Percentiles rank a stretch among this genome's conserved stretches.
Conservation (phyloP, 2,329 filamentous ascomycete genomes). For the Colletotrichum sp. region DNA sequence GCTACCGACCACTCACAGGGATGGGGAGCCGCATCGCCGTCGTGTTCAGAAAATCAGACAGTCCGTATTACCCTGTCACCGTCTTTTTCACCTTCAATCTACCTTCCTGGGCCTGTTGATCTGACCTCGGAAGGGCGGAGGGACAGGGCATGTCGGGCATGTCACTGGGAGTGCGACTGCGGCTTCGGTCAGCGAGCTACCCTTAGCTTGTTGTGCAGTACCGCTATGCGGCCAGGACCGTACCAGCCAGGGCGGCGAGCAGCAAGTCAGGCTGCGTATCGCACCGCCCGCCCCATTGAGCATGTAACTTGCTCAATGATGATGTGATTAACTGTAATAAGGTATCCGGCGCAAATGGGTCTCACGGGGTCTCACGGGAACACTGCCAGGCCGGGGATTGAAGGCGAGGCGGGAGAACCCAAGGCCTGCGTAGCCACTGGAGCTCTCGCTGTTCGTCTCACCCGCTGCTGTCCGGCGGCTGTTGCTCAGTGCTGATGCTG, state of each 20-base stretch:
- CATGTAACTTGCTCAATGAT: conserved; percentile 6
- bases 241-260: neutral
- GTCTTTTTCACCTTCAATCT: neutral
- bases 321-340: conserved; percentile 13
- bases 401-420: conserved; percentile 11
- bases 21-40: neutral
- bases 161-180: neutral
- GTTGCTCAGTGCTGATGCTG: neutral
- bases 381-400: neutral
- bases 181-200: neutral
- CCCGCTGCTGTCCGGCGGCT: neutral
- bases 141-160: neutral
- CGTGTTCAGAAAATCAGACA: neutral
- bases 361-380: neutral
- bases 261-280: neutral
- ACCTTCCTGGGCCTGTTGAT: neutral
- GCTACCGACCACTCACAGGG: neutral
- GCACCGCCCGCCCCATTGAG: neutral
- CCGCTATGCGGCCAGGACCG: neutral
- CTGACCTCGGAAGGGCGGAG: neutral
- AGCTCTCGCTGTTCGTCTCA: neutral
- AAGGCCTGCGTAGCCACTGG: conserved; percentile 4
- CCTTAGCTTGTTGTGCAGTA: neutral
- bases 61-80: neutral
- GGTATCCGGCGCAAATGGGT: neutral